These are phyloP conservation scores for Cryptosporidium sp. DNA, from an alignment of 169 alveolate species.

Conservation along the genomic window DNA sequence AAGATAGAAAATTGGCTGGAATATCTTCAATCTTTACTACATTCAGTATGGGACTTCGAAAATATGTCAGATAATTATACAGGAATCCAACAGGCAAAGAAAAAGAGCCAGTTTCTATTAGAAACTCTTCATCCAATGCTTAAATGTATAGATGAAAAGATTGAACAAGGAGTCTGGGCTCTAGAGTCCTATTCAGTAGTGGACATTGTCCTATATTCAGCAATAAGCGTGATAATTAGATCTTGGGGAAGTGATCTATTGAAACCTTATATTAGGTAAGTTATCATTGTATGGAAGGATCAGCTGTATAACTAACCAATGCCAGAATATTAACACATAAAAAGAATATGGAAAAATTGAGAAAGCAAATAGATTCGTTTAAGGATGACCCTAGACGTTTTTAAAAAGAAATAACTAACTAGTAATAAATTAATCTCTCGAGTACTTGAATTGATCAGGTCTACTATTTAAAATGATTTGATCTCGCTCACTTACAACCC, in stretches of 20 bases:
- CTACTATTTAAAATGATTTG: conserved; percentile 27
- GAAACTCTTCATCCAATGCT: conserved; percentile 70
- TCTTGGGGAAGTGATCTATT: conserved; percentile 36
- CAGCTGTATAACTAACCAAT: neutral
- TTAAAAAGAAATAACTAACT: neutral
- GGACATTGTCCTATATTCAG: conserved; percentile 49
- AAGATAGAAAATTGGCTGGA: conserved; percentile 65
- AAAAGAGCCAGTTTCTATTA: conserved; percentile 39
- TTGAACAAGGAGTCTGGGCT: conserved; percentile 50
- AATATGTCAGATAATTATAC: conserved; percentile 11
- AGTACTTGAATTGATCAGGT: neutral
- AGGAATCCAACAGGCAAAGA: conserved; percentile 27
- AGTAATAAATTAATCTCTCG: conserved; percentile 1
- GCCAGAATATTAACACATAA: conserved; percentile 30
- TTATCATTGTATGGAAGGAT: neutral
- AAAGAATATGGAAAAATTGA: conserved; percentile 35
- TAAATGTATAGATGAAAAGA: conserved; percentile 6
- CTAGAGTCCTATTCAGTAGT: conserved; percentile 9
- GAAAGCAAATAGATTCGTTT: conserved; percentile 63
- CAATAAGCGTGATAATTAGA: conserved; percentile 52
- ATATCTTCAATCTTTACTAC: conserved; percentile 35
- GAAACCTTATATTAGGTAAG: conserved; percentile 45
- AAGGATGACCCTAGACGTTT: conserved; percentile 74
- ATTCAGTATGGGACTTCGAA: conserved; percentile 64
- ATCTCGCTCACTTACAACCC: conserved; percentile 77